A percentile compares a stretch with the other conserved stretches of the same genome.
Conservation (phyloP, 2,329 filamentous ascomycete species). For the Alternaria longipes region DNA sequence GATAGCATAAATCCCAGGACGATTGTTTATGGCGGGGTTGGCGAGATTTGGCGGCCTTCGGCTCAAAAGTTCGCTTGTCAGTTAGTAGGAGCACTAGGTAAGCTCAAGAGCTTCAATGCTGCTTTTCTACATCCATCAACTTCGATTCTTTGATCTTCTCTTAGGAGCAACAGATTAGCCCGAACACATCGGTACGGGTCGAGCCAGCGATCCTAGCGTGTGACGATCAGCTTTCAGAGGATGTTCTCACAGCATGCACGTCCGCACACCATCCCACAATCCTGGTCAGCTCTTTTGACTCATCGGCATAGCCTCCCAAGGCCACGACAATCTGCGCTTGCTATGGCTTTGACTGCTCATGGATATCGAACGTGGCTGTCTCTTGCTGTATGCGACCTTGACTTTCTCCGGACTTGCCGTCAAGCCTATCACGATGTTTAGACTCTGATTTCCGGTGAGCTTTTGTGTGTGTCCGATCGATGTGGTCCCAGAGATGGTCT, state of each 20-base stretch:
- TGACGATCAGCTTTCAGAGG: background rate
- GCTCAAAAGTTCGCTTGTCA: slow-evolving; percentile 5
- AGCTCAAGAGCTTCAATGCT: background rate
- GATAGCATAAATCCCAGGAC: background rate
- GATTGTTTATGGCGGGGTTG: slow-evolving; percentile 7
- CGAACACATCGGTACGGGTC: background rate
- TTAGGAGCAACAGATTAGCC: background rate
- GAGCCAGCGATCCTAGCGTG: background rate
- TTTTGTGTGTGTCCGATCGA: background rate
- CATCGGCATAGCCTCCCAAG: slow-evolving; percentile 8
- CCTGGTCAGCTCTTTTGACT: background rate
- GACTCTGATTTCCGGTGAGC: slow-evolving; percentile 8
- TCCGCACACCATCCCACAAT: slow-evolving; percentile 11
- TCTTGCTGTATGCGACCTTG: background rate
- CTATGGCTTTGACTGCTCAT: background rate
- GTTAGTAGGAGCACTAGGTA: background rate
- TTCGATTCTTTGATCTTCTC: background rate
- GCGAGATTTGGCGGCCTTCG: background rate
- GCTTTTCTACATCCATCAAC: background rate
- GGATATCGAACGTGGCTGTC: background rate
- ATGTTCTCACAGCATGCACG: slow-evolving; percentile 4
- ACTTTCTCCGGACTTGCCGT: background rate
- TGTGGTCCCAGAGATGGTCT: slow-evolving; percentile 5
- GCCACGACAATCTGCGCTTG: background rate
- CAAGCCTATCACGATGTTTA: background rate